Percentiles rank a stretch among this genome's conserved stretches.
phyloP scores from a whole-genome alignment of 225 moss, liverwort and hornwort species.

The Antitrichia curtipendula region DNA sequence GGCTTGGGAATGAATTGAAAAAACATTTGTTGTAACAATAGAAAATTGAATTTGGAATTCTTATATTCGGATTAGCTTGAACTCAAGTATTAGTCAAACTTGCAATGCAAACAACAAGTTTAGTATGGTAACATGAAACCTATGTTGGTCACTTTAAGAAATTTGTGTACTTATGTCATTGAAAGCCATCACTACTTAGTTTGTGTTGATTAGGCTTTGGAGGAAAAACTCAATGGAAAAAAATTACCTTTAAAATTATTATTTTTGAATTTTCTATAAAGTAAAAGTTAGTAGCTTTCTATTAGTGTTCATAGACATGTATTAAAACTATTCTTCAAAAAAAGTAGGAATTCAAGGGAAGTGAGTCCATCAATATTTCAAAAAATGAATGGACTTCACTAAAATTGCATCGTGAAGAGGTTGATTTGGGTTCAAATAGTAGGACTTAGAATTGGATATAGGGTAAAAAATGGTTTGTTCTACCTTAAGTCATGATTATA shows the following conservation, averaged over 20 bases:
- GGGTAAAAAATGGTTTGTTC: accelerated
- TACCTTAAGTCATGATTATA: not conserved
- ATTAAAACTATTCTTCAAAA: not conserved
- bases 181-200: not conserved
- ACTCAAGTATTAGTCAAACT: not conserved
- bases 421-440: not conserved
- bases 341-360: not conserved
- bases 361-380: accelerated
- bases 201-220: not conserved
- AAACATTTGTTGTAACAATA: accelerated
- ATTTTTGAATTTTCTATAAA: not conserved
- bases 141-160: not conserved
- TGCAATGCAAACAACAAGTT: not conserved
- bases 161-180: not conserved
- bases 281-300: not conserved
- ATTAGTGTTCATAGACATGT: not conserved
- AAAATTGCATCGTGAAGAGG: not conserved
- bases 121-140: not conserved
- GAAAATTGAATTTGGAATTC: not conserved
- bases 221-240: not conserved
- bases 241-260: not conserved
- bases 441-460: accelerated
- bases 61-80: not conserved
- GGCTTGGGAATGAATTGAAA: not conserved
- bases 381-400: not conserved